A percentile compares a stretch with the other conserved stretches of the same genome.
phyloP scores from a whole-genome alignment of 495 filamentous ascomycete species.

The Hyaloscypha bicolor region DNA sequence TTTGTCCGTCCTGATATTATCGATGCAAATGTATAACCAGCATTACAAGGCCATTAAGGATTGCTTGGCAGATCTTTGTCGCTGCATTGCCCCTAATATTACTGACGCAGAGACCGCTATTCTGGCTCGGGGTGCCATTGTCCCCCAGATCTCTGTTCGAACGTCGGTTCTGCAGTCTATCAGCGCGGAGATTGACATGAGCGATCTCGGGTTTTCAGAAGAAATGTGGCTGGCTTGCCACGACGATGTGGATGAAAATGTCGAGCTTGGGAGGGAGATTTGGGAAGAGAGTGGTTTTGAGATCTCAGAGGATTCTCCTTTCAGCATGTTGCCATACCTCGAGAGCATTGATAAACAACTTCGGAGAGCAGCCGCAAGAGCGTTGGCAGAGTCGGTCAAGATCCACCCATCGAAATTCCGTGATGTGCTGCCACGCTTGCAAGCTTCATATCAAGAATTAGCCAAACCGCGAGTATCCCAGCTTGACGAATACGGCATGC shows the following conservation, averaged over 20 bases:
- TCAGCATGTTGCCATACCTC: slow-evolving; percentile 74
- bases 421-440: slow-evolving; percentile 61
- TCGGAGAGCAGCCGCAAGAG: slow-evolving; percentile 78
- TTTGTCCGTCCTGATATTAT: slow-evolving; percentile 65
- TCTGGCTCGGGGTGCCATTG: slow-evolving; percentile 73
- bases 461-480: slow-evolving; percentile 79
- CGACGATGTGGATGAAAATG: slow-evolving; percentile 87
- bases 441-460: slow-evolving; percentile 70
- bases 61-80: slow-evolving; percentile 79
- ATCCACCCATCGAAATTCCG: slow-evolving; percentile 57
- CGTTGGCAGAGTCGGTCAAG: slow-evolving; percentile 72
- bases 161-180: slow-evolving; percentile 90
- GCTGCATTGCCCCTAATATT: slow-evolving; percentile 78
- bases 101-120: slow-evolving; percentile 65
- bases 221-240: slow-evolving; percentile 94
- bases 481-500: slow-evolving; percentile 92
- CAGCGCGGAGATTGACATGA: slow-evolving; percentile 87
- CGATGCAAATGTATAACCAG: slow-evolving; percentile 87
- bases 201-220: slow-evolving; percentile 78
- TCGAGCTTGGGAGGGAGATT: slow-evolving; percentile 78
- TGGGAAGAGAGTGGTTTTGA: slow-evolving; percentile 93
- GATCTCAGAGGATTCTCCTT: slow-evolving; percentile 56
- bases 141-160: slow-evolving; percentile 76
- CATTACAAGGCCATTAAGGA: slow-evolving; percentile 96
- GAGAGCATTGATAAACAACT: slow-evolving; percentile 76